Evolutionary conservation across 176 grass and related monocot genomes (phyloP), one percentile per base, ranked within the genome.

Genomic region (Pontederia crassipes): DNA sequence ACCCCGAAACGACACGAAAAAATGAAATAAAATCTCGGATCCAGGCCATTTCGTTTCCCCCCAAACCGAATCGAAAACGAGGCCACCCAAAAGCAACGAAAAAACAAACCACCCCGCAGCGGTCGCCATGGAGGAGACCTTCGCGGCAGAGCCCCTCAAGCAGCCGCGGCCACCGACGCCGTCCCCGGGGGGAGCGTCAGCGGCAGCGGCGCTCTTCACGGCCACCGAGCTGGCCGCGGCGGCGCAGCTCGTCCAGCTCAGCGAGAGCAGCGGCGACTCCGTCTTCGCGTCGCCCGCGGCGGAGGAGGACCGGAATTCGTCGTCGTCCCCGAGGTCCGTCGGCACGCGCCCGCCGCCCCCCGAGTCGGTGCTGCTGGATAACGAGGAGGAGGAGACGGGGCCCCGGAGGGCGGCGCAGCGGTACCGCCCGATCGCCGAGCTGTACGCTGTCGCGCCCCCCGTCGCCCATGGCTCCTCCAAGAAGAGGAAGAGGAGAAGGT

Each of bases 171-270:
- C 20, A 24, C 20, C 20, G 20, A 1, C 20, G 20, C 20, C 20
- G 20, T 24, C 20, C 20, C 20, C 20, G 20, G 20, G 20, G 20
- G 20, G 20, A 24, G 20, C 20, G 20, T 0, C 20, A 24, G 20
- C 20, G 20, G 20, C 20, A 24, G 20, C 20, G 20, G 20, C 20
- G 20, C 24, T 18, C 71, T 73, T 64, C 71, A 63, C 49, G 8
- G 28, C 29, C 7, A 35, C 59, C 32, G 87, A 97, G 57, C 8
- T 91, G 24, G 78, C 68, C 0, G 79, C 52, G 55, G 87, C 71
- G 1, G 46, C 74, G 76, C 67, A 57, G 16, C 69, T 91, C 52
- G 28, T 74, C 46, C 57, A 64, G 17, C 79, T 91, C 47, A 64
- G 71, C 51, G 78, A 73, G 58, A 54, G 52, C 28, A 46, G 28